A percentile compares a stretch with the other conserved stretches of the same genome.
Conservation (phyloP, 371 early-diverging fungal species). For the Lichtheimia ramosa region DNA sequence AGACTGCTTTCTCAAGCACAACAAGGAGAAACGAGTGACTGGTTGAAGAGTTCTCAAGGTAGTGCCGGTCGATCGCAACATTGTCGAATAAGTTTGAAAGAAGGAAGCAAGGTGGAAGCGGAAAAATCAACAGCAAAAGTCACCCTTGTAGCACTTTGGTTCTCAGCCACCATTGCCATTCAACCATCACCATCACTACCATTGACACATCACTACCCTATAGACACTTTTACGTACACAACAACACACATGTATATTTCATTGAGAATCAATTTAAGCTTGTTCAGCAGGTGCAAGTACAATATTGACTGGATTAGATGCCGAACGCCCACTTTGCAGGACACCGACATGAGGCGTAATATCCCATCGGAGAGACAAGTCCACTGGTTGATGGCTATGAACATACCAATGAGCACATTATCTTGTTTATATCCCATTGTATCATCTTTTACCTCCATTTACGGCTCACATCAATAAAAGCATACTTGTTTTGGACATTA, state of each 20-base stretch:
- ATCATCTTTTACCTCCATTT: constrained; percentile 67
- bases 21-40: background rate
- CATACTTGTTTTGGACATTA: constrained; percentile 75
- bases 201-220: no score
- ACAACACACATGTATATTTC: no score
- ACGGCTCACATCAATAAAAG: constrained; percentile 61
- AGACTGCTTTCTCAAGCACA: constrained; percentile 4
- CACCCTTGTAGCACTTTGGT: background rate
- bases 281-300: constrained; percentile 14
- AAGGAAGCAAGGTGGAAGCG: background rate
- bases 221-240: no score
- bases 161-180: background rate
- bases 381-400: constrained; percentile 54
- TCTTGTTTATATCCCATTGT: background rate
- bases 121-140: constrained; percentile 1
- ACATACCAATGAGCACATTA: background rate
- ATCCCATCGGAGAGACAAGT: constrained; percentile 85
- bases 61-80: constrained; percentile 10
- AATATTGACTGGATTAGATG: constrained; percentile 10
- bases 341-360: constrained; percentile 87
- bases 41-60: constrained; percentile 1
- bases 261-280: no score
- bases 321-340: constrained; percentile 55
- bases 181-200: background rate
- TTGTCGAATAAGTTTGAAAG: background rate